Evolutionary conservation across 768 basidiomycete genomes (phyloP).

Genomic region (Naganishia vaughanmartiniae): DNA sequence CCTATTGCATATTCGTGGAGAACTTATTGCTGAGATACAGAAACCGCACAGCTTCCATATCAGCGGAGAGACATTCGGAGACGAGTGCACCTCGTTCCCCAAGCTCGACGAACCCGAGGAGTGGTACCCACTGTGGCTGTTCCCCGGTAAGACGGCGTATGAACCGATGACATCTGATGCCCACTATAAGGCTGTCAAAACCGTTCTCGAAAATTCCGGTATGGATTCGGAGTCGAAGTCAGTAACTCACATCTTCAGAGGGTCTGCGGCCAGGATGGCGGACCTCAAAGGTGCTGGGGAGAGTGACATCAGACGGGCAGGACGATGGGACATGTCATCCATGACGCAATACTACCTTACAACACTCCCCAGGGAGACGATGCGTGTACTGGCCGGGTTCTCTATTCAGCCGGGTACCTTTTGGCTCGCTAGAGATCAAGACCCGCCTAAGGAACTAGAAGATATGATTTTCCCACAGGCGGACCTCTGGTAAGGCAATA

Average conservation of each 20-base stretch:
- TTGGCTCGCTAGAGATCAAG: neutral
- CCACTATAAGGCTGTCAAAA: neutral
- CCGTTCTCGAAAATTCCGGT: neutral
- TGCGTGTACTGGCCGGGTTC: constrained; percentile 6
- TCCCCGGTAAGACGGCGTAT: neutral
- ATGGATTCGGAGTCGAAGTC: neutral
- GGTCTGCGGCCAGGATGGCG: neutral
- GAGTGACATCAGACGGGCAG: constrained; percentile 1
- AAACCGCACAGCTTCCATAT: neutral
- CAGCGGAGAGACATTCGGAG: constrained; percentile 8
- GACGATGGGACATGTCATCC: constrained; percentile 2
- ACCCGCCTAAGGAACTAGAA: constrained; percentile 10
- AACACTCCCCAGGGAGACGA: neutral
- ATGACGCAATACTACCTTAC: constrained; percentile 12
- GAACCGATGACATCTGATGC: neutral
- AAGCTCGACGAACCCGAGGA: neutral
- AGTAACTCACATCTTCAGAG: constrained; percentile 11
- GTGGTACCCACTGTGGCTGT: neutral
- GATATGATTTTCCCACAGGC: no score
- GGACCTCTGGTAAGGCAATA: neutral
- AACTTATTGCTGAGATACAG: no score
- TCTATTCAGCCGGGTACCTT: neutral
- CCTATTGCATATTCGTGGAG: neutral
- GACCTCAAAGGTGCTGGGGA: constrained; percentile 4
- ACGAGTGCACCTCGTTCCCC: neutral